A percentile compares a stretch with the other conserved stretches of the same genome.
Conservation (phyloP, 2,329 filamentous ascomycete genomes). For the Scytalidium lignicola region DNA sequence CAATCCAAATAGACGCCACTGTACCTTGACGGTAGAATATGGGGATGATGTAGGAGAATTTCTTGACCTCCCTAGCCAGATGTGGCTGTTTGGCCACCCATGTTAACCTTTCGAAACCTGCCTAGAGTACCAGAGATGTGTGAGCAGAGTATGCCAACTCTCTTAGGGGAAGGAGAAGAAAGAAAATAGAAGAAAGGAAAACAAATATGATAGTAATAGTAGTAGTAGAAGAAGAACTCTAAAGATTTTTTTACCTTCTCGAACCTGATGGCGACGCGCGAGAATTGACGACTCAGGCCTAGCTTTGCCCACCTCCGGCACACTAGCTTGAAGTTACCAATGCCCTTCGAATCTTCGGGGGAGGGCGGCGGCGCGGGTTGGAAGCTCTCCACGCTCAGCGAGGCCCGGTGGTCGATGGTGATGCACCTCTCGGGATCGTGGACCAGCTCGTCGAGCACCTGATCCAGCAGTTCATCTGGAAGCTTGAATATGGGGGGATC, state of each 20-base stretch:
- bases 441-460: constrained; percentile 36
- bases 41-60: constrained; percentile 56
- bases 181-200: too few species aligned
- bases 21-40: constrained; percentile 52
- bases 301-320: constrained; percentile 45
- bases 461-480: not conserved
- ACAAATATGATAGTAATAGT: not conserved
- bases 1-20: not conserved
- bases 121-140: constrained; percentile 36
- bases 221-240: not conserved
- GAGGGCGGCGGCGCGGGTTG: constrained; percentile 31
- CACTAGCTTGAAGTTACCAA: constrained; percentile 41
- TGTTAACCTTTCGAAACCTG: constrained; percentile 42
- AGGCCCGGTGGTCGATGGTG: constrained; percentile 42
- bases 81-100: constrained; percentile 42
- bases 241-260: not conserved
- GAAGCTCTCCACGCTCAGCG: constrained; percentile 47
- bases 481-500: not conserved
- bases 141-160: constrained; percentile 16
- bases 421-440: constrained; percentile 43
- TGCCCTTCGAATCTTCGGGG: constrained; percentile 22
- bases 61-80: constrained; percentile 49
- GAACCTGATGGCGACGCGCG: constrained; percentile 21
- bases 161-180: too few species aligned
- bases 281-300: constrained; percentile 45